Evolutionary conservation across 192 early-diverging fungal species (phyloP).

Genomic region (Mortierella claussenii): DNA sequence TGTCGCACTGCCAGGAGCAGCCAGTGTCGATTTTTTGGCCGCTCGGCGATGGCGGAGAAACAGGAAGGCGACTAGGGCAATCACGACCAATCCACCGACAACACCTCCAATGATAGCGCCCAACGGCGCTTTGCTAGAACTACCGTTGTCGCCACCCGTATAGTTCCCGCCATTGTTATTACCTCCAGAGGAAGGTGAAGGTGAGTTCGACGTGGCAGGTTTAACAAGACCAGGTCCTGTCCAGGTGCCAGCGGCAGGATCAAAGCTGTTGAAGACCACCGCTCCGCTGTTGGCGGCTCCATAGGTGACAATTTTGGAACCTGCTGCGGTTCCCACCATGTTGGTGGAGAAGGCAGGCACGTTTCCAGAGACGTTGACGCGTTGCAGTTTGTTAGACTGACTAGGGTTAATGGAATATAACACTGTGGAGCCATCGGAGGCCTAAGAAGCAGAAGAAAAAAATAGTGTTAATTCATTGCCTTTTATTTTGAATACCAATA

Average conservation of each 20-base stretch:
- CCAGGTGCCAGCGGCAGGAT: slow-evolving; percentile 23
- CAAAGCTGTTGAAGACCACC: slow-evolving; percentile 23
- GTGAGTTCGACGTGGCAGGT: neutral
- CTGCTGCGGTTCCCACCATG: slow-evolving; percentile 15
- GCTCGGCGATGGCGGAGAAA: slow-evolving; percentile 42
- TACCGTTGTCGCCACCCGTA: neutral
- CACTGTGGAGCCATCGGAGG: slow-evolving; percentile 21
- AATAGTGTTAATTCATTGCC: neutral
- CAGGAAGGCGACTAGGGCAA: slow-evolving; percentile 28
- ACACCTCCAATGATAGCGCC: slow-evolving; percentile 44
- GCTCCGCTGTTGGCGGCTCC: slow-evolving; percentile 3
- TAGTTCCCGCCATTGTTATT: neutral
- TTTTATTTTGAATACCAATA: neutral
- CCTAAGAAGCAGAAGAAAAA: neutral
- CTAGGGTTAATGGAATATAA: slow-evolving; percentile 23
- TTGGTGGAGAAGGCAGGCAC: slow-evolving; percentile 23
- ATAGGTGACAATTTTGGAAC: slow-evolving; percentile 24
- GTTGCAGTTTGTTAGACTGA: slow-evolving; percentile 4
- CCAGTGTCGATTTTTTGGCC: too few relatives aligned
- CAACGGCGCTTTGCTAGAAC: slow-evolving; percentile 3
- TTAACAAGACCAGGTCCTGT: slow-evolving; percentile 31
- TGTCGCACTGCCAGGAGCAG: too few relatives aligned
- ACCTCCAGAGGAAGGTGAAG: neutral
- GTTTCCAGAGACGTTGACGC: slow-evolving; percentile 18
- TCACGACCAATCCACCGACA: slow-evolving; percentile 30